Conservation (phyloP, 1,284 basidiomycete species). For the Irpex lacteus region DNA sequence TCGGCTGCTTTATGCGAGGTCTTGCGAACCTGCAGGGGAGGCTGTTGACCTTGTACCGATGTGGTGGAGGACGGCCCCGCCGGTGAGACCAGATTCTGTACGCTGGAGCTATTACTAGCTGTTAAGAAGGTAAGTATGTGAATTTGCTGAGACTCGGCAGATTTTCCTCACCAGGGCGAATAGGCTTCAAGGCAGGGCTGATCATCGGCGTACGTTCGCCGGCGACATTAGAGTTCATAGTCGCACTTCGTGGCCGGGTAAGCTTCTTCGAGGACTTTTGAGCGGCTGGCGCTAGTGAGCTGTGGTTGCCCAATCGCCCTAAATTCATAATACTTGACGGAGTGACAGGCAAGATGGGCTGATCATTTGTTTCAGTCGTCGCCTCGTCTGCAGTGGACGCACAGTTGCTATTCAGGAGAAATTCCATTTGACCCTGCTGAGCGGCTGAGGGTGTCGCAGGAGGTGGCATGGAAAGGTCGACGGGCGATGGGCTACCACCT, state of each 20-base stretch:
- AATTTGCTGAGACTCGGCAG: background rate
- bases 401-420: conserved; percentile 4
- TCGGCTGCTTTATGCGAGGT: conserved; percentile 97
- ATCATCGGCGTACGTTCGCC: conserved; percentile 29
- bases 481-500: conserved; percentile 74
- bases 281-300: conserved; percentile 34
- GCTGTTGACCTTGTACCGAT: conserved; percentile 20
- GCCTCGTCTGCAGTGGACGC: conserved; percentile 14
- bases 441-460: conserved; percentile 48
- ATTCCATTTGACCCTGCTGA: conserved; percentile 27
- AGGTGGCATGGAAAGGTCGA: conserved; percentile 82
- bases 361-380: background rate
- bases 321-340: conserved; percentile 88
- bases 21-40: conserved; percentile 54
- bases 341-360: conserved; percentile 69
- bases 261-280: conserved; percentile 15
- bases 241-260: background rate
- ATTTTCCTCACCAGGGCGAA: conserved; percentile 58
- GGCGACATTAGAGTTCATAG: conserved; percentile 13
- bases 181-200: conserved; percentile 59
- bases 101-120: conserved; percentile 22
- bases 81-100: conserved; percentile 24
- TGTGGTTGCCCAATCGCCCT: conserved; percentile 53
- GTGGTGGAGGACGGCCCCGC: conserved; percentile 13
- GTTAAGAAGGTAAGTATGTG: conserved; percentile 3